Evolutionary conservation across 2,329 filamentous ascomycete genomes (phyloP).

Genomic region (Aspergillus fijiensis): DNA sequence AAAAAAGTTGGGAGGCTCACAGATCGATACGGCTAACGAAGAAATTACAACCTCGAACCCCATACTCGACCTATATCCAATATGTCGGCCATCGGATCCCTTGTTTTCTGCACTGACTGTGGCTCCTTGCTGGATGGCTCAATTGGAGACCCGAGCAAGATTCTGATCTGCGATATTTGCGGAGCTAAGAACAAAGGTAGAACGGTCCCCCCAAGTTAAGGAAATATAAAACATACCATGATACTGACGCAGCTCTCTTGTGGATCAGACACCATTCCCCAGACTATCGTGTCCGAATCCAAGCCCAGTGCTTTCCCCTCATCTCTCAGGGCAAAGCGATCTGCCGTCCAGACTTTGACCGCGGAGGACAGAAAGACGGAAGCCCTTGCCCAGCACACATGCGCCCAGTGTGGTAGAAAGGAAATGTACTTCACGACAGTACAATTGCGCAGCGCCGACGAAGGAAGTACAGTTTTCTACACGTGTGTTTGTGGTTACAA

Average conservation of each 20-base stretch:
- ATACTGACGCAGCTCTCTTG: constrained; percentile 1
- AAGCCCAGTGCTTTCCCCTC: constrained; percentile 91
- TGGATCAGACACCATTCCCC: constrained; percentile 66
- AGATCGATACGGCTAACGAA: neutral
- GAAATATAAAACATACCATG: neutral
- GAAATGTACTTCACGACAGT: constrained; percentile 83
- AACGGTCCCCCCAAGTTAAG: constrained; percentile 7
- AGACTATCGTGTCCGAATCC: constrained; percentile 76
- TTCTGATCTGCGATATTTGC: constrained; percentile 81
- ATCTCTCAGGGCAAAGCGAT: constrained; percentile 77
- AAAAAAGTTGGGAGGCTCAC: constrained; percentile 11
- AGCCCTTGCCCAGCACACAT: constrained; percentile 66
- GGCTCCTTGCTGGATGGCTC: constrained; percentile 84
- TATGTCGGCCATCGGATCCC: constrained; percentile 87
- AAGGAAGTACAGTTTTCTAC: constrained; percentile 91
- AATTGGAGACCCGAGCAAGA: constrained; percentile 71
- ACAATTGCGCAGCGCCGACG: constrained; percentile 88
- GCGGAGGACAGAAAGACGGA: constrained; percentile 75
- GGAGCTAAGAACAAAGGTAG: constrained; percentile 79
- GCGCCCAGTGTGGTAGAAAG: constrained; percentile 75
- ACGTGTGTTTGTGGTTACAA: constrained; percentile 83
- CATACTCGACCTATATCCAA: constrained; percentile 49
- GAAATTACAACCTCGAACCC: neutral
- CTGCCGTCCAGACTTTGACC: constrained; percentile 79
- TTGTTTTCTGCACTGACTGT: constrained; percentile 91